Evolutionary conservation across 306 rosid species (phyloP), one percentile per base, ranked within the genome.

Genomic region (Sechiopsis laciniata): DNA sequence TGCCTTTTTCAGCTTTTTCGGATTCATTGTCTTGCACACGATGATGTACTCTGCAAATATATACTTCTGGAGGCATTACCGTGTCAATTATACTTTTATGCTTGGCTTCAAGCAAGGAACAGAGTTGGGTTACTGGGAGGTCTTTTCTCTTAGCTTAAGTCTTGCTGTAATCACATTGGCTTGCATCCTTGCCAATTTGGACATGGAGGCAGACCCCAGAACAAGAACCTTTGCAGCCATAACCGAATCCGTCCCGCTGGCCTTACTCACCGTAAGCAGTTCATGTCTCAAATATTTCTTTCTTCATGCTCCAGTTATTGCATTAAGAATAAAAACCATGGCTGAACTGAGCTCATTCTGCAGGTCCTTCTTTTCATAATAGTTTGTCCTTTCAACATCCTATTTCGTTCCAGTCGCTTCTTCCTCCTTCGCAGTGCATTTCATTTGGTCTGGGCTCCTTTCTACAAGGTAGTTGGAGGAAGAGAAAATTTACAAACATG

Each of bases 51-150:
- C 88, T 5, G 87, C 64, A 35, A 81, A 86, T 62, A 76, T 82
- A 55, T 88, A 80, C 85, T 84, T 71, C n/a, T 91, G 97, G 97
- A 83, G 88, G 81, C 87, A 82, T 22, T 91, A 80, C 58, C 86
- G 84, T 65, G 84, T 91, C 80, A 91, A 91, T 74, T 87, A 87
- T 72, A 2, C 87, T 8, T 91, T 91, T 71, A 91, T 91, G 81
- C 86, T 89, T 48, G 94, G 96, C 72, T 78, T 91, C 78, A 85
- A 85, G 77, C 82, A 80, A 81, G 97, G 96, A 78, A 86, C 90
- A 19, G 94, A 87, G 45, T 69, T 89, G 64, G 87, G 91, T 16
- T 83, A 85, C 74, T 80, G 89, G 75, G 81, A 87, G 75, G 82
- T 83, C 24, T 72, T 84, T 55, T 89, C 86, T 54, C 77, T 88